Base-by-base conservation (phyloP, 1,284 basidiomycete genomes). In the Ceratobasidium sp. region DNA sequence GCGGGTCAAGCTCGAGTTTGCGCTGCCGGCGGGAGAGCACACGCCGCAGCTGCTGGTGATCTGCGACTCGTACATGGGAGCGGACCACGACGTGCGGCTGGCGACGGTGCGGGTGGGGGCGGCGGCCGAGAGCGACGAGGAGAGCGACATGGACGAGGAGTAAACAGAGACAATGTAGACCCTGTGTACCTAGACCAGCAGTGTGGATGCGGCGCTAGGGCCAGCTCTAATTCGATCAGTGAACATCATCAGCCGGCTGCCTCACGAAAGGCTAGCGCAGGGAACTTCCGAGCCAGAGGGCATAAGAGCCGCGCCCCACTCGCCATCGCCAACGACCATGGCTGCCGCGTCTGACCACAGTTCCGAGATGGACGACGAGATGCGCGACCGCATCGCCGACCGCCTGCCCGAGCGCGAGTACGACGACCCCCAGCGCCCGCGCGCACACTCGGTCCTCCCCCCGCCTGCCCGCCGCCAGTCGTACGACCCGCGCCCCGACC, bases 1-100 rank as follows among this genome's bases (percentile, higher is more conserved):
- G 16, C 86, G 88, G 30, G 92, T 95, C 78, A 96, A 96, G 83
- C 90, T 99, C 52, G 96, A 99, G 84, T 95, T 99, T 82, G 93
- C 90, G 35, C 84, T 98, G 66, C 91, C 94, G 0, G 90, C 96
- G 84, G 97, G 97, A 50, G 88, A 87, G 57, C 95, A 97, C 83
- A 86, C 89, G 14, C 87, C 99, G 79, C 96, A 95, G 85, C 86
- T 98, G 57, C 98, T 95, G 83, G 91, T 98, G 78, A 96, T 99
- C 81, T 97, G 95, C 82, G 97, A 98, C 84, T 93, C 92, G 76
- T 98, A 97, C 84, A 87, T 93, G 44, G 95, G 94, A 54, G 95
- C 94, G 38, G 96, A 97, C 83, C 95, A 97, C 83, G 95, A 96
- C 83, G 93, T 97, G 83, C 89, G 90, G 74, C 83, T 97, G 74